Evolutionary conservation across 768 basidiomycete genomes (phyloP).

Genomic region (Mycena chlorophos): DNA sequence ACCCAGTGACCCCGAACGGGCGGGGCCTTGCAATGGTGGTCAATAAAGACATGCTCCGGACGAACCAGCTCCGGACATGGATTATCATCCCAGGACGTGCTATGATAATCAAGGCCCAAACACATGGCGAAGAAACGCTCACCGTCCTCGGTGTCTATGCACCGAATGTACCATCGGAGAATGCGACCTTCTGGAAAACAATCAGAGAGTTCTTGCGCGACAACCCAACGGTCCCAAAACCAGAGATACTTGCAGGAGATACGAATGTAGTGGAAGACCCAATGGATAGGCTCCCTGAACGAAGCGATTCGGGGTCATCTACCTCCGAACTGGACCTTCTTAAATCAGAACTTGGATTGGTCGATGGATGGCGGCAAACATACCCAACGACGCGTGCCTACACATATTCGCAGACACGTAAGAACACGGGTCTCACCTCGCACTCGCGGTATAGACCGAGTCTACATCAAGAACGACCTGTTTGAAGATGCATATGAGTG

Average conservation of each 20-base stretch:
- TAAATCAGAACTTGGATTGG: background rate
- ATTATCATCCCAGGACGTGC: background rate
- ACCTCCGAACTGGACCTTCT: slow-evolving; percentile 8
- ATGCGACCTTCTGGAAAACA: background rate
- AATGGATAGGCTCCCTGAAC: slow-evolving; percentile 8
- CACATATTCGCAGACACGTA: slow-evolving; percentile 8
- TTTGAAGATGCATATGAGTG: slow-evolving; percentile 7
- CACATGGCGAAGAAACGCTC: background rate
- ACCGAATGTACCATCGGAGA: background rate
- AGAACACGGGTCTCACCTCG: background rate
- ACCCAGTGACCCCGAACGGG: slow-evolving; percentile 21
- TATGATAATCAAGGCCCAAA: background rate
- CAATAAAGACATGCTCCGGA: slow-evolving; percentile 29
- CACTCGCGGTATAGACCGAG: slow-evolving; percentile 11
- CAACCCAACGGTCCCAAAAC: background rate
- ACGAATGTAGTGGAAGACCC: background rate
- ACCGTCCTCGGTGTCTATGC: slow-evolving; percentile 1
- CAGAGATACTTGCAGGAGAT: background rate
- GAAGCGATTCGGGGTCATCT: too few species aligned
- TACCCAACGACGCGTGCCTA: slow-evolving; percentile 10
- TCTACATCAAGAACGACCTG: background rate
- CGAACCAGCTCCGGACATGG: background rate
- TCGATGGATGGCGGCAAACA: slow-evolving; percentile 16
- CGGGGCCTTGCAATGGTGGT: slow-evolving; percentile 35
- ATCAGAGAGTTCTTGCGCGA: background rate